Evolutionary conservation across 1,284 basidiomycete genomes (phyloP).

Genomic region (Peniophora sp.): DNA sequence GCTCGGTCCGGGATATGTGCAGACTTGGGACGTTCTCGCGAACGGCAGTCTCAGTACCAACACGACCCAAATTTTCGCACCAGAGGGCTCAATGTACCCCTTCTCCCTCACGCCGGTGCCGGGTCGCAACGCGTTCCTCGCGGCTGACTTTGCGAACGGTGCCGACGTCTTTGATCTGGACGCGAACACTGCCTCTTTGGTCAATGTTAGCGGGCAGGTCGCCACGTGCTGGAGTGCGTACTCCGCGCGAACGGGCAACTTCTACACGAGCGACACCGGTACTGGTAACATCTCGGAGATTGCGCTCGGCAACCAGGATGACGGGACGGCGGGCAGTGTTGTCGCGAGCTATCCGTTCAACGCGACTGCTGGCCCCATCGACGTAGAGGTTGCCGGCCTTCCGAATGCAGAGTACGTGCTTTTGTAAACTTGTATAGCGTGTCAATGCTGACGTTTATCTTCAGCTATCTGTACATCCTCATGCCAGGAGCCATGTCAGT

Average conservation of each 20-base stretch:
- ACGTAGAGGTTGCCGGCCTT: conserved; percentile 30
- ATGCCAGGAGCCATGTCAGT: background rate
- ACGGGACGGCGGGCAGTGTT: background rate
- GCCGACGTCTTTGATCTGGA: conserved; percentile 20
- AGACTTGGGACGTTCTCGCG: background rate
- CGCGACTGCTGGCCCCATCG: conserved; percentile 26
- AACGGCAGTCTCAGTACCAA: background rate
- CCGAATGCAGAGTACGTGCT: conserved; percentile 29
- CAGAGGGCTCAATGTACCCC: conserved; percentile 11
- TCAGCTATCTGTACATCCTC: conserved; percentile 8
- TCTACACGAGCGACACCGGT: conserved; percentile 33
- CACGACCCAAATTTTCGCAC: conserved; percentile 24
- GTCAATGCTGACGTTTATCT: background rate
- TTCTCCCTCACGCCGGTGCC: background rate
- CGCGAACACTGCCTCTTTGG: conserved; percentile 16
- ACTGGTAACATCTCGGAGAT: conserved; percentile 32
- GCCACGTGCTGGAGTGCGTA: conserved; percentile 36
- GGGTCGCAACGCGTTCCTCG: background rate
- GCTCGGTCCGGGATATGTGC: conserved; percentile 15
- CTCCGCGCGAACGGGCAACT: conserved; percentile 31
- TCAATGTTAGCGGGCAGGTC: conserved; percentile 15
- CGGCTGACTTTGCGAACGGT: background rate
- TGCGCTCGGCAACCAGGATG: conserved; percentile 24
- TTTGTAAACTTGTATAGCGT: background rate
- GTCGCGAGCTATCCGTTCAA: conserved; percentile 33